Conservation (phyloP, 83 land plant genomes). For the Picea engelmannii region DNA sequence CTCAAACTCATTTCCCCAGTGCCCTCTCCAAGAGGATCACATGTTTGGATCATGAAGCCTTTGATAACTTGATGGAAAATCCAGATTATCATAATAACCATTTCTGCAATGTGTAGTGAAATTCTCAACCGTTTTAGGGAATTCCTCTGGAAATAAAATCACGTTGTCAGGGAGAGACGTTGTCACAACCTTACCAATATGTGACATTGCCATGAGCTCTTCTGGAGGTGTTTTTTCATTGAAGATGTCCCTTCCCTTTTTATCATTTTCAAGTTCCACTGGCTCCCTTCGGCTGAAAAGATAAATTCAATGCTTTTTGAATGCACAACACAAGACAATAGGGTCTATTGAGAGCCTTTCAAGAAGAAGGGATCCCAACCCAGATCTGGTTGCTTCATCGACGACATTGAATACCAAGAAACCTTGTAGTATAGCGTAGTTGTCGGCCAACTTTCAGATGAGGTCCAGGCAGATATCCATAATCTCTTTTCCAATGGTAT, state of each 20-base stretch:
- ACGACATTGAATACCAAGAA: neutral
- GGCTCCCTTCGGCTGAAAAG: conserved; percentile 98
- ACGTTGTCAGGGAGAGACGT: conserved; percentile 96
- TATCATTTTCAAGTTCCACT: conserved; percentile 98
- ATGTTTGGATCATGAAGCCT: conserved; percentile 99
- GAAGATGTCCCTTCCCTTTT: conserved; percentile 97
- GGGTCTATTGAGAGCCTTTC: conserved; percentile 77
- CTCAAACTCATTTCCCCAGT: conserved; percentile 99
- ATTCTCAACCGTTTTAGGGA: conserved; percentile 98
- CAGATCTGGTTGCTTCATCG: neutral
- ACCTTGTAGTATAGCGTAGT: neutral
- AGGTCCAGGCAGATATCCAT: neutral
- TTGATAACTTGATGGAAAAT: conserved; percentile 96
- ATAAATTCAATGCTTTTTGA: conserved; percentile 92
- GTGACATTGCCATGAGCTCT: conserved; percentile 92
- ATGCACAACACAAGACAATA: conserved; percentile 90
- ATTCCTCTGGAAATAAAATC: conserved; percentile 92
- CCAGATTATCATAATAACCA: conserved; percentile 96
- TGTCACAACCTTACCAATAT: conserved; percentile 83
- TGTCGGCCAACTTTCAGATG: neutral
- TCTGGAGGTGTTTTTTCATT: conserved; percentile 99
- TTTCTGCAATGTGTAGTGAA: conserved; percentile 97
- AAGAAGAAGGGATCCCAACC: conserved; percentile 7
- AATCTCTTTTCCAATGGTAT: conserved; percentile 27
- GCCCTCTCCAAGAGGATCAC: conserved; percentile 99